These are phyloP conservation scores for Physcia stellaris DNA, from an alignment of 495 filamentous ascomycete species.

Conservation along the genomic window DNA sequence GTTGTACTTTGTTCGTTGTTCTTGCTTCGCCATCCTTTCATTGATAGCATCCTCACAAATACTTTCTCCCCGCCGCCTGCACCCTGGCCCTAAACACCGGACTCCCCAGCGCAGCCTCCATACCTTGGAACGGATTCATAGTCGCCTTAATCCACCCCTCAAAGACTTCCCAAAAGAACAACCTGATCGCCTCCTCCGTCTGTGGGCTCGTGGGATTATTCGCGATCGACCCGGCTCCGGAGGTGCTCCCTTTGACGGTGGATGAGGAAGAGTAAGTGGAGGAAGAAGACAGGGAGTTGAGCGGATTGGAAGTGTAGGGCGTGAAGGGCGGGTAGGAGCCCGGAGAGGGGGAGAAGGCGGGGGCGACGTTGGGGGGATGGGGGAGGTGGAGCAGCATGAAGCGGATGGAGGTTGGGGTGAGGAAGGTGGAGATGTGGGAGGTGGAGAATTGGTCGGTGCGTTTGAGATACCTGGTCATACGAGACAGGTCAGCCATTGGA, in stretches of 20 bases:
- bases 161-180: conserved; percentile 89
- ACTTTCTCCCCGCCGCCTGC: conserved; percentile 81
- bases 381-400: conserved; percentile 78
- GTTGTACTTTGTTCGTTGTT: too few relatives aligned
- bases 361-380: conserved; percentile 37
- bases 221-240: conserved; percentile 39
- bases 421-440: conserved; percentile 80
- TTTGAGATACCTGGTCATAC: conserved; percentile 81
- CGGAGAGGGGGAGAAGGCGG: conserved; percentile 8
- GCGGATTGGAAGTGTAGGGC: conserved; percentile 20
- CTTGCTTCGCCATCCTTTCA: too few relatives aligned
- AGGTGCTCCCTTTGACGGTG: conserved; percentile 14
- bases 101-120: conserved; percentile 70
- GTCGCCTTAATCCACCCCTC: conserved; percentile 92
- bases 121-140: conserved; percentile 88
- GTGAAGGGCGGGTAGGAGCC: conserved; percentile 21
- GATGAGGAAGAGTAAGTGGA: conserved; percentile 6
- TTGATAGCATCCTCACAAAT: conserved; percentile 60
- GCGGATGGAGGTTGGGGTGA: conserved; percentile 55
- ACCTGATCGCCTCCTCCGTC: conserved; percentile 85
- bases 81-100: conserved; percentile 73
- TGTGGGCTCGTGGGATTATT: conserved; percentile 74
- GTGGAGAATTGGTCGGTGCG: conserved; percentile 86
- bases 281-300: conserved; percentile 19
- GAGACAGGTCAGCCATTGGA: too few relatives aligned